phyloP scores from a whole-genome alignment of 2,329 filamentous ascomycete genomes.

The Passalora sequoiae region DNA sequence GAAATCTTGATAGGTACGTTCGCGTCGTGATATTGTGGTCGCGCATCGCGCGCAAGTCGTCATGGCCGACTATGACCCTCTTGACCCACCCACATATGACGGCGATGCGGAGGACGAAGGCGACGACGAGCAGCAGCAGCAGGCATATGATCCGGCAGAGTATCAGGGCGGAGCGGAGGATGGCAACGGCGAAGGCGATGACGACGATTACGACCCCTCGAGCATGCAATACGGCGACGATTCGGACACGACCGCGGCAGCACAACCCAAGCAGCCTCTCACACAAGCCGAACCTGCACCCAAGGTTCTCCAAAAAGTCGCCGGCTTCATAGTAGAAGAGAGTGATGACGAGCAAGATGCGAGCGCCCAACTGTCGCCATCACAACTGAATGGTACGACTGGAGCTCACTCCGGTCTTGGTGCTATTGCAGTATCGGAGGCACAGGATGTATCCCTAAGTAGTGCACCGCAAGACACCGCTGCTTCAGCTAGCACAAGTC shows the following conservation, averaged over 20 bases:
- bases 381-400: conserved; percentile 26
- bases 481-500: conserved; percentile 30
- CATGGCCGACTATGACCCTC: conserved; percentile 42
- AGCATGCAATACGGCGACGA: conserved; percentile 26
- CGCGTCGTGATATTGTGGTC: neutral
- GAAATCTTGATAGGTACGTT: no score
- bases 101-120: conserved; percentile 23
- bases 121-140: conserved; percentile 13
- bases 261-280: conserved; percentile 34
- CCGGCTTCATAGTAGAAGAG: conserved; percentile 60
- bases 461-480: conserved; percentile 38
- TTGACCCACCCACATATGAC: conserved; percentile 23
- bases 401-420: conserved; percentile 26
- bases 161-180: conserved; percentile 16
- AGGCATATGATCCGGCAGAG: conserved; percentile 35
- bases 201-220: conserved; percentile 35
- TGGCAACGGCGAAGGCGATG: conserved; percentile 28
- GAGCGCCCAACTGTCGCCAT: conserved; percentile 20
- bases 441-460: conserved; percentile 57
- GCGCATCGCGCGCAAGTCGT: conserved; percentile 14
- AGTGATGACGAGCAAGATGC: conserved; percentile 51
- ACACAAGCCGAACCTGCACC: conserved; percentile 37
- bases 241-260: conserved; percentile 9
- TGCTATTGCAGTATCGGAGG: conserved; percentile 24
- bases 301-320: conserved; percentile 28